Percentiles rank a stretch among this genome's conserved stretches.
phyloP scores from a whole-genome alignment of 306 rosid genomes.

The Gillenia trifoliata region DNA sequence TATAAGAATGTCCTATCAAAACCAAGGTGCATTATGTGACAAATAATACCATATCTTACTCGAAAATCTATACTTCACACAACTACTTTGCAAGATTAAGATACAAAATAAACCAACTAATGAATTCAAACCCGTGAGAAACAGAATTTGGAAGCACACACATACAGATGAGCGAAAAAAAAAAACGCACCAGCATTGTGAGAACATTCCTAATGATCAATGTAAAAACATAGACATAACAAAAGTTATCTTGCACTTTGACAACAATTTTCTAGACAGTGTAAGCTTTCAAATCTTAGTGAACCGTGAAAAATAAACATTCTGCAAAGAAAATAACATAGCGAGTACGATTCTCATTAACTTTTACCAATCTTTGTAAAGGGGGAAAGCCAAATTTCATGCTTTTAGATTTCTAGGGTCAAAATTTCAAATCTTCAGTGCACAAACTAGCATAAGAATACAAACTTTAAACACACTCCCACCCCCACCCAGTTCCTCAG shows the following conservation, averaged over 20 bases:
- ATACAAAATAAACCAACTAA: neutral
- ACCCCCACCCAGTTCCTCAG: neutral
- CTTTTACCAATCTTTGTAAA: neutral
- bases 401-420: neutral
- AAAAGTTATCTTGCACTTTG: neutral
- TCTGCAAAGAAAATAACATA: neutral
- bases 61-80: neutral
- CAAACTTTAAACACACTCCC: neutral
- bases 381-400: neutral
- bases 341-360: neutral
- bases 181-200: neutral
- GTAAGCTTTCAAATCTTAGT: neutral
- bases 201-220: neutral
- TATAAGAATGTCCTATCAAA: neutral
- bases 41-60: neutral
- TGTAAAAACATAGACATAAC: neutral
- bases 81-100: neutral
- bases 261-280: neutral
- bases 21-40: neutral
- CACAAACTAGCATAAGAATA: neutral
- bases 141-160: neutral
- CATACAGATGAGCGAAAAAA: neutral
- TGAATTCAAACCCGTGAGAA: neutral
- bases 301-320: neutral
- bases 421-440: neutral